Evolutionary conservation across 306 rosid species (phyloP).

Genomic region (Malus asiatica): DNA sequence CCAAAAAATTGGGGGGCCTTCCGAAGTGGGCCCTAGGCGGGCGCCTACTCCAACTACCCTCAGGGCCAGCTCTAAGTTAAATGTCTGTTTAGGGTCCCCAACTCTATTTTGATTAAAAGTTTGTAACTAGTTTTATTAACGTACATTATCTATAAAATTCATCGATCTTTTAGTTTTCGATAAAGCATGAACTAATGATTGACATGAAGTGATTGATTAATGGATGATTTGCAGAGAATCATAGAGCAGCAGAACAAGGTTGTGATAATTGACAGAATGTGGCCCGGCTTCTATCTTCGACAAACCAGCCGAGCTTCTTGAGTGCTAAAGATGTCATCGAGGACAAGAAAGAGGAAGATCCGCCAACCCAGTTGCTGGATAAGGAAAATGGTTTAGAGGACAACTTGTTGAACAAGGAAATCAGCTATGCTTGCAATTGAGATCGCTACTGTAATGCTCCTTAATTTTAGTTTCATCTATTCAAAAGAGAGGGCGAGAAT

Average conservation of each 20-base stretch:
- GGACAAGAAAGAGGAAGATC: conserved; percentile 39
- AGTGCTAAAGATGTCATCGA: conserved; percentile 24
- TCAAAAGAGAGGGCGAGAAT: not conserved
- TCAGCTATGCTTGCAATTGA: conserved; percentile 2
- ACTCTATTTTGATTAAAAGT: too few relatives aligned
- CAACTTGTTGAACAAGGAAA: conserved; percentile 17
- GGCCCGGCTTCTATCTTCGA: conserved; percentile 94
- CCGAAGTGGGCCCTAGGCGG: too few relatives aligned
- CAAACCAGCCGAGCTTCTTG: conserved; percentile 89
- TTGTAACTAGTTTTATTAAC: too few relatives aligned
- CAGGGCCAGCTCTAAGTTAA: too few relatives aligned
- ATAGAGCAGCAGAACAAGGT: conserved; percentile 59
- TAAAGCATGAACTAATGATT: not conserved
- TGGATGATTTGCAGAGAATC: conserved; percentile 50
- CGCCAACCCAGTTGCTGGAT: conserved; percentile 6
- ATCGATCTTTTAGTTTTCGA: not conserved
- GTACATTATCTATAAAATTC: too few relatives aligned
- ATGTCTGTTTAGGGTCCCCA: too few relatives aligned
- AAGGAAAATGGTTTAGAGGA: conserved; percentile 14
- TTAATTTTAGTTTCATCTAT: not conserved
- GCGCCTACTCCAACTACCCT: too few relatives aligned
- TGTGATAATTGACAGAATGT: conserved; percentile 93
- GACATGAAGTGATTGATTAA: not conserved
- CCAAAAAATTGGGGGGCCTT: too few relatives aligned
- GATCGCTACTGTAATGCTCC: conserved; percentile 3